These are phyloP conservation scores for Gautieria morchelliformis DNA, from an alignment of 768 basidiomycete species.

Conservation along the genomic window DNA sequence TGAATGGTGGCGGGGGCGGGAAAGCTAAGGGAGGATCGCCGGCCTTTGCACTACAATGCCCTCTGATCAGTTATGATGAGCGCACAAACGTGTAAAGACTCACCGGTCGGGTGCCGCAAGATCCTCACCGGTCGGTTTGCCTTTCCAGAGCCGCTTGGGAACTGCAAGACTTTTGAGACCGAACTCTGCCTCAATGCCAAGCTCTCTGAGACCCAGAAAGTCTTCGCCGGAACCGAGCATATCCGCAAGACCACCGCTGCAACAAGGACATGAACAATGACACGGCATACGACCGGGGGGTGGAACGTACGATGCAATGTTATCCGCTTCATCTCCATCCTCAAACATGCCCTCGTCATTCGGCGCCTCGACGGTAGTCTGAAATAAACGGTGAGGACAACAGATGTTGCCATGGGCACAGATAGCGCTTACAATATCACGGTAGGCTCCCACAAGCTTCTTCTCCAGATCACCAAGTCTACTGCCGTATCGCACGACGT, in stretches of 20 bases:
- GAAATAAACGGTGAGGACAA: constrained; percentile 26
- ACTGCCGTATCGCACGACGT: constrained; percentile 71
- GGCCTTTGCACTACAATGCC: background rate
- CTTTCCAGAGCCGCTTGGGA: constrained; percentile 67
- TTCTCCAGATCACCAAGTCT: constrained; percentile 74
- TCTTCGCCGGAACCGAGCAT: constrained; percentile 70
- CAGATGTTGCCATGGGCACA: constrained; percentile 17
- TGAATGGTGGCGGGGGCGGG: constrained; percentile 75
- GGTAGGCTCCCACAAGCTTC: constrained; percentile 77
- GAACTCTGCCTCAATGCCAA: constrained; percentile 82
- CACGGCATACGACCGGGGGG: background rate
- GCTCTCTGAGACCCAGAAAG: constrained; percentile 79
- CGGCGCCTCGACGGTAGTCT: constrained; percentile 40
- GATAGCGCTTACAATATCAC: constrained; percentile 54
- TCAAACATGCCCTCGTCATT: constrained; percentile 58
- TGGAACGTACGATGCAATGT: constrained; percentile 50
- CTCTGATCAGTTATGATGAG: background rate
- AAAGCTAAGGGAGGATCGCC: constrained; percentile 70
- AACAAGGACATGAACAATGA: background rate
- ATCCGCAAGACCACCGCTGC: constrained; percentile 79
- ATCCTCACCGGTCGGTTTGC: constrained; percentile 36
- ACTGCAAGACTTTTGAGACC: constrained; percentile 70
- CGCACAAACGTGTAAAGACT: background rate
- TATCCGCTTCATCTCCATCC: constrained; percentile 56
- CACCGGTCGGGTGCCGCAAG: background rate